Percentiles rank a stretch among this genome's conserved stretches.
Evolutionary conservation across 169 alveolate species (phyloP).

Genomic region (Plasmodium yoelii): DNA sequence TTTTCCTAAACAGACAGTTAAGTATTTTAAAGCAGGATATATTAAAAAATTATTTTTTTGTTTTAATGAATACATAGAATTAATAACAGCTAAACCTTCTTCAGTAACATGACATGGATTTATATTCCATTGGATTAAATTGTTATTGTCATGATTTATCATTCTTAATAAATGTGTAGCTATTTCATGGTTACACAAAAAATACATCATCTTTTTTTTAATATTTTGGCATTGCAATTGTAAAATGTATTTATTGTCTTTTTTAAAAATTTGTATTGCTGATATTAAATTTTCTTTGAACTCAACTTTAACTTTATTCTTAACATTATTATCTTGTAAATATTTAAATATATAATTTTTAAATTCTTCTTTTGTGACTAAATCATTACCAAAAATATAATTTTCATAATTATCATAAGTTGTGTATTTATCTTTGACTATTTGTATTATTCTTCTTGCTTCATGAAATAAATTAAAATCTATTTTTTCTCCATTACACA

Average conservation of each 20-base stretch:
- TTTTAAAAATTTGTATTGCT: constrained; percentile 48
- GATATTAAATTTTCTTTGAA: constrained; percentile 34
- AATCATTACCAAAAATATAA: constrained; percentile 5
- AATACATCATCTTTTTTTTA: constrained; percentile 42
- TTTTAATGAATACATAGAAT: constrained; percentile 70
- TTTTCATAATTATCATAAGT: constrained; percentile 64
- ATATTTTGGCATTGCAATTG: constrained; percentile 33
- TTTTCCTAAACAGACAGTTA: constrained; percentile 75
- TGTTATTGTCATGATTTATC: constrained; percentile 74
- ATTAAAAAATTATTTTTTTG: constrained; percentile 38
- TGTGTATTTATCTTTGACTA: constrained; percentile 31
- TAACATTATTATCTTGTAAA: constrained; percentile 19
- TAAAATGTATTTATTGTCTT: constrained; percentile 21
- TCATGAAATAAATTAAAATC: constrained; percentile 62
- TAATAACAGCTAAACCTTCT: constrained; percentile 77
- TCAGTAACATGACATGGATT: constrained; percentile 63
- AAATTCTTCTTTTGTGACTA: constrained; percentile 34
- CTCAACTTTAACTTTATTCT: constrained; percentile 19
- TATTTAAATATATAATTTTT: constrained; percentile 31
- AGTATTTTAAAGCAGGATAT: constrained; percentile 72
- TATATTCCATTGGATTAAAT: constrained; percentile 27
- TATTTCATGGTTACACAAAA: constrained; percentile 75
- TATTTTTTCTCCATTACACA: constrained; percentile 44
- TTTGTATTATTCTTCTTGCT: constrained; percentile 63
- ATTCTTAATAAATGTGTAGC: constrained; percentile 76